phyloP scores from a whole-genome alignment of 148 eudicot species.

The Camellia lanceoleosa region DNA sequence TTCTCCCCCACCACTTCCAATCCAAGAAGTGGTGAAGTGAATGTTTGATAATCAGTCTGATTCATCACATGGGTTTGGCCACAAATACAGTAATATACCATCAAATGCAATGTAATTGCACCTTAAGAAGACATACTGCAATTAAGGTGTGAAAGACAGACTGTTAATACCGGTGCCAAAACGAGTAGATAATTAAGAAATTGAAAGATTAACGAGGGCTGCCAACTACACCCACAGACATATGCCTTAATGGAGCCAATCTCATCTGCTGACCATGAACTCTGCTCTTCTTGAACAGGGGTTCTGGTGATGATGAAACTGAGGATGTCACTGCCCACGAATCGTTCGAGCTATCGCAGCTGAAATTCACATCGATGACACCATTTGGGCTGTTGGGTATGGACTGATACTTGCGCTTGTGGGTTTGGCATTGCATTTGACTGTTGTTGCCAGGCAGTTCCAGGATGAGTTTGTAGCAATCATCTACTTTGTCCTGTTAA shows the following conservation, averaged over 20 bases:
- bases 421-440: conserved; percentile 11
- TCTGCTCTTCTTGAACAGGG: conserved; percentile 44
- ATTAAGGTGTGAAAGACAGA: conserved; percentile 11
- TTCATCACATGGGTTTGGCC: conserved; percentile 25
- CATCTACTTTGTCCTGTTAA: conserved; percentile 58
- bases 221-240: conserved; percentile 18
- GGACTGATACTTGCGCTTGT: conserved; percentile 40
- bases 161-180: conserved; percentile 34
- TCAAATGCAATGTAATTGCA: conserved; percentile 23
- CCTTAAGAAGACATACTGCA: conserved; percentile 15
- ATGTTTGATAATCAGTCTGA: conserved; percentile 5
- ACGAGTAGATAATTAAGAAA: conserved; percentile 18
- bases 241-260: conserved; percentile 27
- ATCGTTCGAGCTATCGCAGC: conserved; percentile 43
- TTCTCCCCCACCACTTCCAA: conserved; percentile 22
- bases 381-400: conserved; percentile 55
- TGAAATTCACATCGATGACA: conserved; percentile 40
- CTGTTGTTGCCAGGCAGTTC: conserved; percentile 31
- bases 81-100: conserved; percentile 21
- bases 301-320: conserved; percentile 41
- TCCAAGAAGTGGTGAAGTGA: conserved; percentile 23
- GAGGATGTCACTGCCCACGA: conserved; percentile 37
- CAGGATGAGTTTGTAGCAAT: conserved; percentile 49
- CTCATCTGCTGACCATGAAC: conserved; percentile 38
- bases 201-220: conserved; percentile 19